A percentile compares a stretch with the other conserved stretches of the same genome.
Conservation (phyloP, 129 eudicot genomes). For the Arctium lappa region DNA sequence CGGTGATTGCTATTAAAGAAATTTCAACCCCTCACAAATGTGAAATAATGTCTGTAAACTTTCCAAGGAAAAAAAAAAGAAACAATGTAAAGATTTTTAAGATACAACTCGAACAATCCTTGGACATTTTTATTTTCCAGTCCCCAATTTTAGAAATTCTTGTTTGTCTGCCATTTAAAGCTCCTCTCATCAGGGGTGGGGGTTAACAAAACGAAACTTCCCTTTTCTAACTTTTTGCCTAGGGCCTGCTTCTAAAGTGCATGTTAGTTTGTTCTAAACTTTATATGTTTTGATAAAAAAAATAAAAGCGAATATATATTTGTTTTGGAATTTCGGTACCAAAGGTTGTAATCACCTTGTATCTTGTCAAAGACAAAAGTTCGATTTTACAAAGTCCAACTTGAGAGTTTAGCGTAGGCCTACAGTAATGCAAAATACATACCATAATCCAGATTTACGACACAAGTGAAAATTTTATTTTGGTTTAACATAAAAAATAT, state of each 20-base stretch:
- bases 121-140: neutral
- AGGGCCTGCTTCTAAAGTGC: neutral
- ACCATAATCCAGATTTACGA: neutral
- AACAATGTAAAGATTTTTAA: neutral
- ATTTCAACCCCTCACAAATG: too few species aligned
- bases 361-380: too few species aligned
- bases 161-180: neutral
- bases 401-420: neutral
- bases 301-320: neutral
- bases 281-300: too few species aligned
- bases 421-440: neutral
- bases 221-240: neutral
- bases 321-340: neutral
- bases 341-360: too few species aligned
- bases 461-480: neutral
- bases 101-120: neutral
- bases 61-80: neutral
- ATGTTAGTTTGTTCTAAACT: neutral
- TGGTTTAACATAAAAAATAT: neutral
- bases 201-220: neutral
- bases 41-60: too few species aligned
- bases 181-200: neutral
- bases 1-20: too few species aligned
- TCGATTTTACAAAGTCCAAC: too few species aligned
- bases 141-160: neutral